Evolutionary conservation across 1,284 basidiomycete species (phyloP), one percentile per base, ranked within the genome.

Genomic region (Ustilago xerochloae): DNA sequence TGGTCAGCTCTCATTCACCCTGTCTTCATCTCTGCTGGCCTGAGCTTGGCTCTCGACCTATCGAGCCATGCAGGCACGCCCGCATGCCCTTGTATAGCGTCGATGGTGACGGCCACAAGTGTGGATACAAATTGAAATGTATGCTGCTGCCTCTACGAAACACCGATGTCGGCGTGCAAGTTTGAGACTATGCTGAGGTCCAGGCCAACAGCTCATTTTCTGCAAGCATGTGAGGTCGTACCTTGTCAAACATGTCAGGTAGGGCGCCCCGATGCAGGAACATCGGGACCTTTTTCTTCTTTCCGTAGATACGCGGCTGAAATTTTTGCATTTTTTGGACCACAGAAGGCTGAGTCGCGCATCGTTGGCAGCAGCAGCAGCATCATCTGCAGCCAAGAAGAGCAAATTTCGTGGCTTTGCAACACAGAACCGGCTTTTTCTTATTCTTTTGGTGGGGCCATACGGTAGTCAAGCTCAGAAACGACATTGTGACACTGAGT

Each of bases 111-210:
- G n/a, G n/a, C n/a, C n/a, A n/a, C n/a, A n/a, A n/a, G n/a, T n/a
- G n/a, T n/a, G n/a, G n/a, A n/a, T n/a, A n/a, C n/a, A n/a, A n/a
- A n/a, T n/a, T n/a, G n/a, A n/a, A n/a, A n/a, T n/a, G n/a, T n/a
- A 9, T 18, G 35, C 33, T 28, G 48, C n/a, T 43, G 16, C n/a
- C 9, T 16, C n/a, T 43, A 18, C n/a, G 29, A 20, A 45, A 46
- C 22, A 26, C 54, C 54, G 29, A 47, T n/a, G 32, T n/a, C 7
- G 43, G 35, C 54, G 43, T 46, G 28, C 35, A 58, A 39, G 20
- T 56, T 49, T 58, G 29, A 49, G 55, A 32, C 41, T 18, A 52
- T 39, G 22, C 16, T 26, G 36, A 29, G 30, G 16, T 10, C 39
- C 36, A 39, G 36, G 16, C 32, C 39, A 9, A 41, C 4, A 8